Base-by-base conservation (phyloP, 2,329 filamentous ascomycete species). In the Fusarium sambucinum region DNA sequence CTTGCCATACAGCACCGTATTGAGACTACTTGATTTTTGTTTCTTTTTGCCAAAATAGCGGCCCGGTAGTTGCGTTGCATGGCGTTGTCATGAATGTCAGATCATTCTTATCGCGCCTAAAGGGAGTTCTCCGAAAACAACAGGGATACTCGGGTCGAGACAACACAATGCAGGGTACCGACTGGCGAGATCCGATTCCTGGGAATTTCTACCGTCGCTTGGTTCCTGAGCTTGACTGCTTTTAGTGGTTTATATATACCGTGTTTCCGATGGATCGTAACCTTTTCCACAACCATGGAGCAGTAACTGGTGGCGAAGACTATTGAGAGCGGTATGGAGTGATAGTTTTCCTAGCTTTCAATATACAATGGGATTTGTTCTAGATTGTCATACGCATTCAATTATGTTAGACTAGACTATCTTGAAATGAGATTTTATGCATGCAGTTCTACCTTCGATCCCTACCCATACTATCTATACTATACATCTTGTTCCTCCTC, bases 71-170 rank as follows among this genome's bases (percentile, higher is more conserved):
- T 72, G 51, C 27, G 50, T 42, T 53, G 44, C 57, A 57, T 25
- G 19, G 33, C 40, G 37, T 40, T 63, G 59, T 41, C 65, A 73
- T 60, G 13, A 6, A 42, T 42, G 63, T 74, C 72, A 74, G 72
- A 74, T 74, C 71, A 74, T 74, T 62, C 72, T 74, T 74, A 74
- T 74, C 72, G 72, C 51, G 40, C 51, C 47, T 68, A 51, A 66
- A 63, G 51, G 56, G 66, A 66, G 63, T 51, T 56, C 55, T 45
- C 66, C 66, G 65, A 66, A 68, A 52, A 40, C 19, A 58, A 33
- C 59, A 68, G 50, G 66, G 66, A 54, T 68, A 5, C 33, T 40
- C 23, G 33, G 29, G 47, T 29, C 47, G 29, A 3, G n/a, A 55
- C 23, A 29, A 45, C 25, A 21, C 59, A 48, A n/a, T n/a, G n/a